Evolutionary conservation across 805 yeast genomes (phyloP), one percentile per base, ranked within the genome.

Genomic region (Lipomyces spencermartinsiae): DNA sequence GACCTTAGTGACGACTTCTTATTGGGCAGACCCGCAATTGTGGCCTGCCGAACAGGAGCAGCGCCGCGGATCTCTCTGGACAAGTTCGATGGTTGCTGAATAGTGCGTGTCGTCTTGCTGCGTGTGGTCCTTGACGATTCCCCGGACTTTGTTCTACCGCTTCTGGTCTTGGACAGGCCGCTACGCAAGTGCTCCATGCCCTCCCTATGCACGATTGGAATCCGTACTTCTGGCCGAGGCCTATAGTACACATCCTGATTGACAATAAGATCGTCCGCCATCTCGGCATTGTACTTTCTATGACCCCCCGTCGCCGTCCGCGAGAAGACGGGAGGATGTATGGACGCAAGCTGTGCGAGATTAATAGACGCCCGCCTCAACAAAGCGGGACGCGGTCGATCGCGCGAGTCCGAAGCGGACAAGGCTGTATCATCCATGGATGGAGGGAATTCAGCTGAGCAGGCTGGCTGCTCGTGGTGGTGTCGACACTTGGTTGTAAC

Each of bases 251-350:
- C 33, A 49, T 63, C 54, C 65, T 60, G 67, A 34, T 63, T 63
- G 56, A 53, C 53, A 51, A 66, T 66, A 55, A 66, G 29, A 29
- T 66, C 69, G 64, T 66, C 69, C 25, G 69, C 69, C 55, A 35
- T 19, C 19, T 39, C 54, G n/a, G 62, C 69, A 19, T 31, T 59
- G 59, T 66, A 66, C 53, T 22, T 10, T 29, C 29, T 56, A 16
- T 4, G 12, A 8, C 37, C 16, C 43, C 39, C 25, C 34, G 33
- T 31, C 34, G 37, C 31, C 39, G 55, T 29, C 35, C 35, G 54
- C 37, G 35, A 22, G 55, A 54, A 58, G 34, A 53, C 62, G 14
- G 68, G 68, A 19, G 58, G 69, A 9, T 53, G 64, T 4, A 59
- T 61, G 25, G 64, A 63, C 33, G 66, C 25, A 16, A 66, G 63